Evolutionary conservation across 1,284 basidiomycete genomes (phyloP).

Genomic region (Kalmanozyma brasiliensis): DNA sequence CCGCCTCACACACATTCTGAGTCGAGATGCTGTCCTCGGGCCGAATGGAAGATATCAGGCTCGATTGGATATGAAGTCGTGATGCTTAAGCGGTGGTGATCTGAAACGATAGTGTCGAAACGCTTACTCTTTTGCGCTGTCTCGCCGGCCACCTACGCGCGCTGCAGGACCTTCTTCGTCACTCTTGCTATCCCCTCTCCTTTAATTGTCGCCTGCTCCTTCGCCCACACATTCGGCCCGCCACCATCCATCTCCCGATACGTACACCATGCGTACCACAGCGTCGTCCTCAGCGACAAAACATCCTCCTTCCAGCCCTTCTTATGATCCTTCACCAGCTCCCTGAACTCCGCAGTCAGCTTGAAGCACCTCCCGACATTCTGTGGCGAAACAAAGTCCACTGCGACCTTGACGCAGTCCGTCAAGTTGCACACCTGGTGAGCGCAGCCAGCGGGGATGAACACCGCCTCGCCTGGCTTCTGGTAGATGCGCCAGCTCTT

Average conservation of each 20-base stretch:
- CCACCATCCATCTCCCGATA: conserved; percentile 35
- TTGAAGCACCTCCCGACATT: conserved; percentile 85
- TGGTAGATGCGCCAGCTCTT: conserved; percentile 86
- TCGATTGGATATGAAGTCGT: no score
- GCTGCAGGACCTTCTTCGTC: conserved; percentile 23
- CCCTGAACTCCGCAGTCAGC: conserved; percentile 86
- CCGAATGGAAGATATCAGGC: no score
- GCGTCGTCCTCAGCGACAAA: conserved; percentile 82
- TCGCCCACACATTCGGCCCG: conserved; percentile 31
- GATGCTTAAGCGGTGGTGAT: no score
- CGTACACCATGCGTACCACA: conserved; percentile 85
- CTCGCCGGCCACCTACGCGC: background rate
- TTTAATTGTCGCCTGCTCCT: conserved; percentile 4
- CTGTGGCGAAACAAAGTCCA: conserved; percentile 93
- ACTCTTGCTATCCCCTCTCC: conserved; percentile 3
- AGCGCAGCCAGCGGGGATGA: conserved; percentile 94
- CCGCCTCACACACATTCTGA: no score
- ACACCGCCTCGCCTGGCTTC: conserved; percentile 88
- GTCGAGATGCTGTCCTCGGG: no score
- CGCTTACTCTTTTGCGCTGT: no score
- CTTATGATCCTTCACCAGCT: conserved; percentile 76
- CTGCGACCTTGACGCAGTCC: conserved; percentile 95
- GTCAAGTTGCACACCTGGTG: conserved; percentile 89
- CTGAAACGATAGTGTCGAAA: no score
- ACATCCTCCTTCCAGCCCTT: conserved; percentile 94